A percentile compares a stretch with the other conserved stretches of the same genome.
Evolutionary conservation across 1,139 yeast species (phyloP).

Genomic region (Candida freyschussii): DNA sequence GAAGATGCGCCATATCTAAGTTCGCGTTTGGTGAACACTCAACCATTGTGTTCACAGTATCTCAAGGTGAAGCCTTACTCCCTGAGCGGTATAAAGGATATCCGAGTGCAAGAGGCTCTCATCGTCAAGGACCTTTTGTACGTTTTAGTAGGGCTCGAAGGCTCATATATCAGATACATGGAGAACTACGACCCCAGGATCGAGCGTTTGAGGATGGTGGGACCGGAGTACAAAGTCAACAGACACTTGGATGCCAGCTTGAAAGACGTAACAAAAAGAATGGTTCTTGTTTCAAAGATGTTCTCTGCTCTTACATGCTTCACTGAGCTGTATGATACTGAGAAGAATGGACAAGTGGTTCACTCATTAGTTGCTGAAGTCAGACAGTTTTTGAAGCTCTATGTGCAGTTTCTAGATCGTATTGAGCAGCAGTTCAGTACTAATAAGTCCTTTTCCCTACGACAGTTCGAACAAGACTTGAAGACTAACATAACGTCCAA

Average conservation of each 20-base stretch:
- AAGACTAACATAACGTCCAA: conserved; percentile 32
- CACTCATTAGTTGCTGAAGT: conserved; percentile 69
- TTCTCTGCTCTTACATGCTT: conserved; percentile 53
- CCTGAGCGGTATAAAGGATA: conserved; percentile 39
- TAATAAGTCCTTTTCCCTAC: conserved; percentile 42
- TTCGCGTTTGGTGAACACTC: conserved; percentile 29
- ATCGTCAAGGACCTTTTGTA: conserved; percentile 66
- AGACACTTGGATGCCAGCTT: conserved; percentile 70
- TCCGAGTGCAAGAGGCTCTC: conserved; percentile 62
- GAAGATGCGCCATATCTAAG: conserved; percentile 13
- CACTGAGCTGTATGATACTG: conserved; percentile 49
- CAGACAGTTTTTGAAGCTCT: conserved; percentile 43
- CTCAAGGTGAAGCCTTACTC: conserved; percentile 40
- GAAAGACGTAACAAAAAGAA: conserved; percentile 62
- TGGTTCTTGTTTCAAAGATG: conserved; percentile 60
- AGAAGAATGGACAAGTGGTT: conserved; percentile 62
- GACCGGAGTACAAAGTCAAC: conserved; percentile 74
- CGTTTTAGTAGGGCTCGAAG: conserved; percentile 74
- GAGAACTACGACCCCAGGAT: conserved; percentile 50
- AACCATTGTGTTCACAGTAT: conserved; percentile 28
- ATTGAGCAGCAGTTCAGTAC: conserved; percentile 51
- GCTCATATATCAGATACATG: conserved; percentile 66
- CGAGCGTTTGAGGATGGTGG: conserved; percentile 39
- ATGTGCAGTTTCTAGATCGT: conserved; percentile 40
- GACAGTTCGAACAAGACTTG: conserved; percentile 41